A percentile compares a stretch with the other conserved stretches of the same genome.
Conservation (phyloP, 2,329 filamentous ascomycete genomes). For the Arthrobotrys sinensis region DNA sequence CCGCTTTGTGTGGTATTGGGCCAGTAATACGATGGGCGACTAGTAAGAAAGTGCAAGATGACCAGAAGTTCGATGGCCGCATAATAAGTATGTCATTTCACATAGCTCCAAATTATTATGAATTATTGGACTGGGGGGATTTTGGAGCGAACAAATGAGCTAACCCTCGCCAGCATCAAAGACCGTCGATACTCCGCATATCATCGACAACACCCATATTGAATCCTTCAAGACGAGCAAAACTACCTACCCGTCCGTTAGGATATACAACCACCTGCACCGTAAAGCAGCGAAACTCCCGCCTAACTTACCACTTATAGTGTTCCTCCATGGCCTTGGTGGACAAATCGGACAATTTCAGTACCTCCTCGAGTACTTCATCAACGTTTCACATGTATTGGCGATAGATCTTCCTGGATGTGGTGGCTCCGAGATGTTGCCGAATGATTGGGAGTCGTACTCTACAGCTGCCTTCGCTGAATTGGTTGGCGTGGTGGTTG, state of each 20-base stretch:
- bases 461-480: conserved; percentile 81
- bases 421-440: conserved; percentile 82
- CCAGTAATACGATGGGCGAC: conserved; percentile 51
- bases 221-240: conserved; percentile 79
- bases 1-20: conserved; percentile 50
- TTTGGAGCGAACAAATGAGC: neutral
- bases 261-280: conserved; percentile 87
- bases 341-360: conserved; percentile 92
- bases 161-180: conserved; percentile 46
- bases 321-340: conserved; percentile 94
- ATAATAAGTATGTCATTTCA: conserved; percentile 49
- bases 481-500: conserved; percentile 81
- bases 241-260: conserved; percentile 80
- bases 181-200: conserved; percentile 57
- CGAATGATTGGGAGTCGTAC: conserved; percentile 83
- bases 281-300: conserved; percentile 86
- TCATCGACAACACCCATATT: conserved; percentile 53
- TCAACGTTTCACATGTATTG: conserved; percentile 85
- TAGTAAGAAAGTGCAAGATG: conserved; percentile 35
- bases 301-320: conserved; percentile 82
- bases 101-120: neutral
- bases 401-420: conserved; percentile 93
- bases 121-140: neutral
- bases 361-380: conserved; percentile 82
- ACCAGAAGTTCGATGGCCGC: conserved; percentile 46